Evolutionary conservation across 164 flowering plant species (phyloP).

Genomic region (Tetrastigma voinierianum): DNA sequence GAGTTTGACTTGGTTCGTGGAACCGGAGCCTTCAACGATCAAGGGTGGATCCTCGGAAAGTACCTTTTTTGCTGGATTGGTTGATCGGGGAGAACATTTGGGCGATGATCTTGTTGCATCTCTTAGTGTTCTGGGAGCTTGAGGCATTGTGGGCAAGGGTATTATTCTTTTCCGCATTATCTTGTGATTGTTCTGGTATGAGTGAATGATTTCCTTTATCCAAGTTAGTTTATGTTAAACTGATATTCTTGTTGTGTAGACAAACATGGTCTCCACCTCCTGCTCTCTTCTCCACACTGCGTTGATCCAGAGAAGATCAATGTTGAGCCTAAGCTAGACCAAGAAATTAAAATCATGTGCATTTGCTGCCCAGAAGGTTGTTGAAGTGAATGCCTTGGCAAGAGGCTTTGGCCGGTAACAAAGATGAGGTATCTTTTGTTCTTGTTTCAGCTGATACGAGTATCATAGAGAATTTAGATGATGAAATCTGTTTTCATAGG

Average conservation of each 20-base stretch:
- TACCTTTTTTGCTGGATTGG: constrained; percentile 73
- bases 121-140: constrained; percentile 44
- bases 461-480: no score
- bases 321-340: constrained; percentile 71
- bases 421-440: constrained; percentile 53
- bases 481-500: no score
- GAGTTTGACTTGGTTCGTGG: constrained; percentile 79
- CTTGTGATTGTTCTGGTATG: neutral
- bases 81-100: constrained; percentile 84
- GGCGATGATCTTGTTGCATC: constrained; percentile 76
- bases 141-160: constrained; percentile 80
- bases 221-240: neutral
- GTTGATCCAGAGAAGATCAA: constrained; percentile 73
- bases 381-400: constrained; percentile 73
- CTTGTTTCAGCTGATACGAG: no score
- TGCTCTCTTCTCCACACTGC: constrained; percentile 86
- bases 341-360: constrained; percentile 76
- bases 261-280: constrained; percentile 75
- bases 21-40: constrained; percentile 59
- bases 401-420: constrained; percentile 62
- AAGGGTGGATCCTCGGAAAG: constrained; percentile 63
- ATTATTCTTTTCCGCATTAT: constrained; percentile 6
- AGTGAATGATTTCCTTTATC: neutral
- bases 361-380: constrained; percentile 69
- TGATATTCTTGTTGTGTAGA: constrained; percentile 32